Percentiles rank a stretch among this genome's conserved stretches.
These are phyloP conservation scores for Thinopyrum elongatum DNA, from an alignment of 176 grass and related monocot genomes.

Conservation along the genomic window DNA sequence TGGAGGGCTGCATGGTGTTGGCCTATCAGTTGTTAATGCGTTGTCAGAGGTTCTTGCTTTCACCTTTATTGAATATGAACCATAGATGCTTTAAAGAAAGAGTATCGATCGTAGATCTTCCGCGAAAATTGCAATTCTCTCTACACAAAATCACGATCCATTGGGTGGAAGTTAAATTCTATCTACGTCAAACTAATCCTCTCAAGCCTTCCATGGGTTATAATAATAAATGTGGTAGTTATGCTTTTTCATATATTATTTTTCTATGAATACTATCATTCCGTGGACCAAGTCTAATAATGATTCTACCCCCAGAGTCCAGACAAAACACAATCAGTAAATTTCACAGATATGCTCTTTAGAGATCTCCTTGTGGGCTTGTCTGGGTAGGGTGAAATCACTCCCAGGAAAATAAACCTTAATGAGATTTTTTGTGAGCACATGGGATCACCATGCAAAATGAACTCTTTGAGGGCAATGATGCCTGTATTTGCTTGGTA, in stretches of 20 bases:
- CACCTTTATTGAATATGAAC: conserved; percentile 7
- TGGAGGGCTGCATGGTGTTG: conserved; percentile 94
- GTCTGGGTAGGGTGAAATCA: neutral
- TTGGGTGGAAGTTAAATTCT: conserved; percentile 9
- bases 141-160: neutral
- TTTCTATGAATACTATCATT: neutral
- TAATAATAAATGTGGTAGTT: neutral
- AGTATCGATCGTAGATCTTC: neutral
- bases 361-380: neutral
- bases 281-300: neutral
- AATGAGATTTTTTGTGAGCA: neutral
- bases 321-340: conserved; percentile 10
- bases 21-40: conserved; percentile 97
- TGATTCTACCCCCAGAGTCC: neutral
- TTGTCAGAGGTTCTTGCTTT: conserved; percentile 87
- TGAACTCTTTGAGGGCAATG: neutral
- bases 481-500: neutral
- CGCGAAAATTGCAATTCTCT: neutral
- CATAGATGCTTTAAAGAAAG: neutral
- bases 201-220: neutral
- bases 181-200: neutral
- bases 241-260: neutral
- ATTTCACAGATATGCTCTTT: neutral
- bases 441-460: neutral
- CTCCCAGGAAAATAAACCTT: neutral